Conservation (phyloP, 345 rosid species). For the Stellera chamaejasme region DNA sequence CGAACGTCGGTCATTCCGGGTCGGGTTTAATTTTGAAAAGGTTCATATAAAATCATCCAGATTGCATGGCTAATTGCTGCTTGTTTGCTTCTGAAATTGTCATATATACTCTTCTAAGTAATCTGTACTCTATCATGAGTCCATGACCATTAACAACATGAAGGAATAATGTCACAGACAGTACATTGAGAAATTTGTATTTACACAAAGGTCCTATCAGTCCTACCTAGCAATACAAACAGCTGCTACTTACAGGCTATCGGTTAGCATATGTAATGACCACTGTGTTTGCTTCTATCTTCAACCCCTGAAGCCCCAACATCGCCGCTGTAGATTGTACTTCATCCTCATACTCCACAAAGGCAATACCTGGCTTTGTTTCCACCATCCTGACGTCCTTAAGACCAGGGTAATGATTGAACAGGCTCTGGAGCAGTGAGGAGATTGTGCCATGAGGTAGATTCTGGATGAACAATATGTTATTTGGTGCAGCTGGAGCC, state of each 20-base stretch:
- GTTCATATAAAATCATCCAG: background rate
- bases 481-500: conserved; percentile 85
- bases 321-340: conserved; percentile 63
- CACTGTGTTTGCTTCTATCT: conserved; percentile 54
- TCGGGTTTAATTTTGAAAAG: background rate
- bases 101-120: too few species aligned
- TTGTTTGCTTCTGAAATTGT: too few species aligned
- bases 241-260: conserved; percentile 20
- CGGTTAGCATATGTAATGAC: conserved; percentile 81
- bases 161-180: too few species aligned
- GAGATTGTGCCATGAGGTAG: conserved; percentile 76
- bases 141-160: too few species aligned
- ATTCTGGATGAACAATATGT: conserved; percentile 79
- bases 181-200: too few species aligned
- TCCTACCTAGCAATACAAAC: too few species aligned
- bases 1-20: background rate
- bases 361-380: conserved; percentile 93
- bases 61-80: background rate
- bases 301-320: conserved; percentile 73
- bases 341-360: conserved; percentile 67
- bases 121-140: too few species aligned
- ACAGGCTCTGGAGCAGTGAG: conserved; percentile 63
- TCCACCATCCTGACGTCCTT: conserved; percentile 97
- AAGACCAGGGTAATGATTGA: conserved; percentile 61
- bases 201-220: too few species aligned